Evolutionary conservation across 1,139 yeast species (phyloP).

Genomic region (Sugiyamaella pinicola): DNA sequence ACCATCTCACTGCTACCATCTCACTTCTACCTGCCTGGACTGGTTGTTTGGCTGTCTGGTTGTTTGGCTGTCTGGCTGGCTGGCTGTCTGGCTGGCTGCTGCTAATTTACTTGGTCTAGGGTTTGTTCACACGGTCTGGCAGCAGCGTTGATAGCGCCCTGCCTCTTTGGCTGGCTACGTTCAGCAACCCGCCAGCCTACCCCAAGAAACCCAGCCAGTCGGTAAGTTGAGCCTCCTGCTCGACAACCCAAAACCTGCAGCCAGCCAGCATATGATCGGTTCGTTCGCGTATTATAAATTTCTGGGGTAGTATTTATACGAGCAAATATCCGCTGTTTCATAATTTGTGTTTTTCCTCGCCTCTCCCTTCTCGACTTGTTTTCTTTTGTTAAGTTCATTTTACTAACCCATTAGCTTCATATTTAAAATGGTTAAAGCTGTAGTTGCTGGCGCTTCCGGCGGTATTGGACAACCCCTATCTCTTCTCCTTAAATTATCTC

Average conservation of each 20-base stretch:
- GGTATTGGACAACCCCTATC: constrained; percentile 99
- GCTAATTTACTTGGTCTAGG: neutral
- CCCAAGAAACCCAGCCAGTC: too few relatives aligned
- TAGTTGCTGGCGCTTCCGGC: constrained; percentile 96
- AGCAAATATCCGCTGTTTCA: neutral
- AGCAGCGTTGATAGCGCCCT: too few relatives aligned
- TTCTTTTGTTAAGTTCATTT: neutral
- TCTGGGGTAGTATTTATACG: neutral
- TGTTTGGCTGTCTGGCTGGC: neutral
- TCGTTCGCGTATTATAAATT: neutral
- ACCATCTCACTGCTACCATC: too few relatives aligned
- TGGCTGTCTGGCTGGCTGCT: neutral
- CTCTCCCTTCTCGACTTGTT: neutral
- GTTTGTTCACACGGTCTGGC: too few relatives aligned
- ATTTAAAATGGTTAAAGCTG: constrained; percentile 50
- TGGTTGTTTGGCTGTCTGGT: too few relatives aligned
- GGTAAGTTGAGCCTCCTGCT: too few relatives aligned
- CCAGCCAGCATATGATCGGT: neutral
- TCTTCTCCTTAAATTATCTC: constrained; percentile 82
- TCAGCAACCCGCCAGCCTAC: too few relatives aligned
- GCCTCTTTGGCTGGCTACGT: too few relatives aligned
- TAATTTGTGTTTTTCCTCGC: neutral
- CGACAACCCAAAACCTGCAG: too few relatives aligned
- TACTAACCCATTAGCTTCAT: constrained; percentile 9
- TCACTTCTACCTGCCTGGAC: too few relatives aligned